Base-by-base conservation (phyloP, 2,329 filamentous ascomycete genomes). In the Zopfia rhizophila region DNA sequence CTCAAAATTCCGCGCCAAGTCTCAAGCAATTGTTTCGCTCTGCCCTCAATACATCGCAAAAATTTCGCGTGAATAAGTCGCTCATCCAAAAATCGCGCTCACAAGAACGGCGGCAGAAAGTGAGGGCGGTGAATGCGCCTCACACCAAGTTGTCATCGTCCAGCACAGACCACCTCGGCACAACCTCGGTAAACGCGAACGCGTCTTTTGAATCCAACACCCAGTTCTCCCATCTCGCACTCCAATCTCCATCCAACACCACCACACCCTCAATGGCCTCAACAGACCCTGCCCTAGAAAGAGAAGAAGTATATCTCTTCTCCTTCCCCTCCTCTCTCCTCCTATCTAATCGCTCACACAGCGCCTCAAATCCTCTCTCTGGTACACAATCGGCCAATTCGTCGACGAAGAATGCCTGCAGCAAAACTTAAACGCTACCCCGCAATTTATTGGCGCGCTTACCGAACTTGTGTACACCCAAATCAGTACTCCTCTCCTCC, bases 401-500 rank as follows among this genome's bases (percentile, higher is more conserved):
- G 89, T 96, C 54, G 93, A 97, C 69, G 86, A 93, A 56, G 88
- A 96, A 67, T 87, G 86, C 13, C 75, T 91, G 21, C 79, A 82
- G 45, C 78, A 86, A 19, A 85, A 89, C 65, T 82, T 90, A 54
- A 97, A 96, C 71, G 90, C 92, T 5, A 96, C 93, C 18, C 90
- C 90, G 2, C 91, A 96, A 65, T 96, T 95, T 70, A 95, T 95
- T 58, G 91, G 88, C 7, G 71, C 72, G 2, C 45, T 74, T 65
- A 94, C 90, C 1, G 91, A 96, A 70, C 83, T 96, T 71, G 88
- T 93, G 6, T 96, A 90, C 85, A 82, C 86, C 1, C 91, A 96
- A 58, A 88, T 96, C 38, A 89, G 91, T 93, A 79, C 33, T 58
- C n/a, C 18, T 22, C 29, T 14, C 14, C 11, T 28, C 8, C 7